Percentiles rank a stretch among this genome's conserved stretches.
phyloP scores from a whole-genome alignment of 2,329 filamentous ascomycete species.

The Colletotrichum salicis region DNA sequence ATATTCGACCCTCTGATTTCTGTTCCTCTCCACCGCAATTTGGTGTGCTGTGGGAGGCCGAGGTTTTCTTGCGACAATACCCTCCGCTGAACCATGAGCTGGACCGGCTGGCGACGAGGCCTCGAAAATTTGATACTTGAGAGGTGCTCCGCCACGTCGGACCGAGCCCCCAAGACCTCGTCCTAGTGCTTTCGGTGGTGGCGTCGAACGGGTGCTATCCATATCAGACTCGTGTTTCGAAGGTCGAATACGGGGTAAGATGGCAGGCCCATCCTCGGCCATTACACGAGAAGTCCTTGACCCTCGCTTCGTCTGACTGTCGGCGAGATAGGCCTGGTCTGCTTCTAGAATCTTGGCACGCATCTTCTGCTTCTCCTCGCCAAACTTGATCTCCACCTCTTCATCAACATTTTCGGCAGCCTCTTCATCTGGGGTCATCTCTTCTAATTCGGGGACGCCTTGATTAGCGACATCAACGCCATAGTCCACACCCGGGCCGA shows the following conservation, averaged over 20 bases:
- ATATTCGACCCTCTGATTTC: constrained; percentile 82
- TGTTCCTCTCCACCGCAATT: constrained; percentile 81
- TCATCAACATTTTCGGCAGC: constrained; percentile 80
- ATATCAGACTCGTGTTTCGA: constrained; percentile 67
- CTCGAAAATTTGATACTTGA: constrained; percentile 71
- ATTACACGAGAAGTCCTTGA: constrained; percentile 50
- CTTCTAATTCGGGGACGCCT: constrained; percentile 74
- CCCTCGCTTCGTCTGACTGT: constrained; percentile 69
- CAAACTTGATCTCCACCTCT: constrained; percentile 75
- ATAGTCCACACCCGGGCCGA: constrained; percentile 78
- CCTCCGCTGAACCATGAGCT: constrained; percentile 63
- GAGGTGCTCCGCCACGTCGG: constrained; percentile 54
- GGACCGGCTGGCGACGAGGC: constrained; percentile 68
- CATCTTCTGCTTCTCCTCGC: constrained; percentile 78
- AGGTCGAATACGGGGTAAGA: constrained; percentile 71
- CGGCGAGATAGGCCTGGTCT: constrained; percentile 75
- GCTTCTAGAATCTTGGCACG: constrained; percentile 79
- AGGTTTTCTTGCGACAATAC: constrained; percentile 69
- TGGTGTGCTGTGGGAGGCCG: constrained; percentile 85
- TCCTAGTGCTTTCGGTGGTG: constrained; percentile 48
- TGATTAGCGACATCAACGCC: constrained; percentile 73
- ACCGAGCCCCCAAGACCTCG: constrained; percentile 41
- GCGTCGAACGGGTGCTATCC: constrained; percentile 57
- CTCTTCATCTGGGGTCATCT: constrained; percentile 74
- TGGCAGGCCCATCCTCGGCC: constrained; percentile 65